Evolutionary conservation across 2,329 filamentous ascomycete genomes (phyloP).

Genomic region (Aspergillus alliaceus): DNA sequence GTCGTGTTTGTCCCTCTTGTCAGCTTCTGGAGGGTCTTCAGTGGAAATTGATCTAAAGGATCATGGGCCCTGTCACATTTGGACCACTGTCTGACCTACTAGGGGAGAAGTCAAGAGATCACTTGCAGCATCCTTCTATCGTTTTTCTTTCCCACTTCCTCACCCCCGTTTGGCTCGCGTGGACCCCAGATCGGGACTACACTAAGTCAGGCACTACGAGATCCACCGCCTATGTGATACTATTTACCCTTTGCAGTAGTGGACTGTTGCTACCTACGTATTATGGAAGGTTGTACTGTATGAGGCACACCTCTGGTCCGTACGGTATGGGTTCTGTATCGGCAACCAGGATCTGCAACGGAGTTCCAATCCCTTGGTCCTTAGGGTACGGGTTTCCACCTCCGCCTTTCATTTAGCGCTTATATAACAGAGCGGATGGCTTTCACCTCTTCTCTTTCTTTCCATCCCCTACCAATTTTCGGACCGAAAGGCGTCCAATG

Average conservation of each 20-base stretch:
- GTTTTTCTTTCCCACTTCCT: constrained; percentile 14
- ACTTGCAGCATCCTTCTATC: constrained; percentile 18
- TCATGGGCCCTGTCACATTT: background rate
- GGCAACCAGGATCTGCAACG: background rate
- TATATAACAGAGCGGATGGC: constrained; percentile 3
- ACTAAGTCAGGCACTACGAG: constrained; percentile 20
- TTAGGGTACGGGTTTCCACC: constrained; percentile 4
- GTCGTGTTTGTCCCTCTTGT: background rate
- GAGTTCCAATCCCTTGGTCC: constrained; percentile 12
- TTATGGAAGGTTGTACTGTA: background rate
- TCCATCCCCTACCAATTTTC: background rate
- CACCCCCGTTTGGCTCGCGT: constrained; percentile 21
- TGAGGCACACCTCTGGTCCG: background rate
- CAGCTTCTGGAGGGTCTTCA: background rate
- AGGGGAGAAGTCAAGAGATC: constrained; percentile 15
- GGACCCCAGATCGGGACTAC: constrained; percentile 22
- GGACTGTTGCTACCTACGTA: background rate
- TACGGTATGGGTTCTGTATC: background rate
- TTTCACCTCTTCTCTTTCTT: background rate
- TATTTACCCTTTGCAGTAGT: constrained; percentile 12
- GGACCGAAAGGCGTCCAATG: background rate
- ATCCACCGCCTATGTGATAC: constrained; percentile 15
- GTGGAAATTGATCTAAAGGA: background rate
- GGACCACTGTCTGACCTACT: background rate
- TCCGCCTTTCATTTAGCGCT: constrained; percentile 10